Conservation (phyloP, 2,329 filamentous ascomycete genomes). For the Diaporthe velutina region DNA sequence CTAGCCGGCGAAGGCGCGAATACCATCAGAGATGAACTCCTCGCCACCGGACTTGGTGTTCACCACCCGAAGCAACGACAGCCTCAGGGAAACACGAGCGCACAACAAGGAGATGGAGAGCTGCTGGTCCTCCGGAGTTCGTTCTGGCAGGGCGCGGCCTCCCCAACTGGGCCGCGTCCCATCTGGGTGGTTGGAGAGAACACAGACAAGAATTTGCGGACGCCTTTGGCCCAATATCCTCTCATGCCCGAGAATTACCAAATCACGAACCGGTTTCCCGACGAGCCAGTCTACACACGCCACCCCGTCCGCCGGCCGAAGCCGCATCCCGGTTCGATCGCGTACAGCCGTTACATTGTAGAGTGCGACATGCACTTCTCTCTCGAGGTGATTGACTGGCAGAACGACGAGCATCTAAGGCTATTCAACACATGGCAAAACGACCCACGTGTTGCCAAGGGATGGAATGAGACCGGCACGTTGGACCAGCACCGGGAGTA, state of each 20-base stretch:
- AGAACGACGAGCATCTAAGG: conserved; percentile 71
- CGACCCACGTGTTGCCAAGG: conserved; percentile 79
- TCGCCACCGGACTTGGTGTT: conserved; percentile 28
- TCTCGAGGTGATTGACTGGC: conserved; percentile 76
- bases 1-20: conserved; percentile 53
- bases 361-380: conserved; percentile 80
- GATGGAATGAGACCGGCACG: conserved; percentile 83
- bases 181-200: conserved; percentile 53
- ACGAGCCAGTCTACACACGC: conserved; percentile 53
- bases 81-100: conserved; percentile 40
- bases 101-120: conserved; percentile 44
- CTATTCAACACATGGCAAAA: conserved; percentile 85
- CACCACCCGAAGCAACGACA: conserved; percentile 53
- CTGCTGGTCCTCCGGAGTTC: conserved; percentile 63
- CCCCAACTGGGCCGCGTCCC: conserved; percentile 53
- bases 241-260: conserved; percentile 56
- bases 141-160: conserved; percentile 42
- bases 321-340: conserved; percentile 74
- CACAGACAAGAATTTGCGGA: conserved; percentile 49
- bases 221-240: conserved; percentile 50
- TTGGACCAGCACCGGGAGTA: conserved; percentile 80
- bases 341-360: conserved; percentile 82
- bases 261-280: conserved; percentile 60
- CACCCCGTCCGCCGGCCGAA: conserved; percentile 79
- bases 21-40: conserved; percentile 46